Base-by-base conservation (phyloP, 2,329 filamentous ascomycete genomes). In the Clonostachys rosea region DNA sequence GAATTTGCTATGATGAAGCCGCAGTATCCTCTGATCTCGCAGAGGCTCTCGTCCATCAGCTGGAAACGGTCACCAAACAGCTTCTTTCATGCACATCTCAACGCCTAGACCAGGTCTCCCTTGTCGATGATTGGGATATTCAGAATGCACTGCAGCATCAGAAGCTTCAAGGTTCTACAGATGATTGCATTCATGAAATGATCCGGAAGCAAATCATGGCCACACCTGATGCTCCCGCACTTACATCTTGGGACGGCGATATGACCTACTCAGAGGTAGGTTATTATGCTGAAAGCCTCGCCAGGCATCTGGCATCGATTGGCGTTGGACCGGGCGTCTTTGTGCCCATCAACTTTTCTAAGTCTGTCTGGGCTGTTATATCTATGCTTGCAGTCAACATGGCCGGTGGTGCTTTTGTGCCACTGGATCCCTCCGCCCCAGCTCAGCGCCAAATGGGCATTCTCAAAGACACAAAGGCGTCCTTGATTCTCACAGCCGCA, bases 241-340 rank as follows among this genome's bases (percentile, higher is more conserved):
- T 43, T 6, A 30, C 16, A 18, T 24, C 42, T 30, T 24, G 18
- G 11, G 16, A 18, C 2, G n/a, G 17, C 3, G 34, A n/a, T n/a
- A 24, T 43, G 9, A 24, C 14, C 16, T 58, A 6, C 51, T 53
- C 39, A 34, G 41, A 47, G 7, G n/a, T 47, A n/a, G 44, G 40
- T 35, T 30, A 16, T 4, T 8, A 18, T n/a, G 36, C 44, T 14
- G 42, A 44, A 10, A 41, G 10, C 8, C n/a, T 44, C 5, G 24
- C 43, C 3, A 40, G 35, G 4, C 33, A 43, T 10, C 43, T 46
- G 16, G 42, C 51, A 13, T 34, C 17, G 6, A 18, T 49, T 5
- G 58, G 59, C n/a, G 49, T 65, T 12, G 41, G 47, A 13, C 50
- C 51, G 2, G 61, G 54, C 24, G 47, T 44, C 3, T 33, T 59